These are phyloP conservation scores for Chimonanthus salicifolius DNA, from an alignment of 164 flowering plant genomes.

Conservation along the genomic window DNA sequence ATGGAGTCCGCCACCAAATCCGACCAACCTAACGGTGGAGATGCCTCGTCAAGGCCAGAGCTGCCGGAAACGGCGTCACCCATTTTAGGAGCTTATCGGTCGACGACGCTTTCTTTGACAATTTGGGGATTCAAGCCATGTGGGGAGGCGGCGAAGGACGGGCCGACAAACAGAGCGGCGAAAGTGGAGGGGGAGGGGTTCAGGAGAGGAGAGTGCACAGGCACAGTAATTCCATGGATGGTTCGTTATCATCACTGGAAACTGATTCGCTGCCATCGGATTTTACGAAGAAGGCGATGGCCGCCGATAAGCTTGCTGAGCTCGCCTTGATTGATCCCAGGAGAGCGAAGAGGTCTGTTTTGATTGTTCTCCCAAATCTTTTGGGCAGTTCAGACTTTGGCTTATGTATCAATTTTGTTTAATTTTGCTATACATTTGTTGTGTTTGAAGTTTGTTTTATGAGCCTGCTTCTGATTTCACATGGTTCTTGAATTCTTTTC, in stretches of 20 bases:
- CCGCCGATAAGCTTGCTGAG: slow-evolving; percentile 20
- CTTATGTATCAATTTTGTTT: background rate
- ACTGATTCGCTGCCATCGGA: slow-evolving; percentile 24
- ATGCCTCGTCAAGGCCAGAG: slow-evolving; percentile 2
- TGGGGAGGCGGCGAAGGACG: slow-evolving; percentile 23
- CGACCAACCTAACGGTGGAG: slow-evolving; percentile 29
- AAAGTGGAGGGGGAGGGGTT: slow-evolving; percentile 9
- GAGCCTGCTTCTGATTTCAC: background rate
- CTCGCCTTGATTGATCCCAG: slow-evolving; percentile 18
- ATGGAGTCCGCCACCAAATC: slow-evolving; percentile 31
- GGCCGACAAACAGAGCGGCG: background rate
- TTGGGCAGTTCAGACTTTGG: background rate
- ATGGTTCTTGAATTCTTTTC: background rate
- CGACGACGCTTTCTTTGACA: slow-evolving; percentile 85
- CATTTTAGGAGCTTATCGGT: slow-evolving; percentile 86
- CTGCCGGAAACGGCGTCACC: slow-evolving; percentile 6
- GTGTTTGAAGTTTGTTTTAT: background rate
- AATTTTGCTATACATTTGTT: background rate
- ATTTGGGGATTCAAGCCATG: slow-evolving; percentile 29
- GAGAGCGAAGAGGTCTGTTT: slow-evolving; percentile 16
- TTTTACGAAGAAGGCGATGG: slow-evolving; percentile 22
- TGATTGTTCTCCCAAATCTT: background rate
- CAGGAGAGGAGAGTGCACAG: slow-evolving; percentile 43
- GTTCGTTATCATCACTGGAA: slow-evolving; percentile 33
- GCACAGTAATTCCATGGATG: slow-evolving; percentile 73